Evolutionary conservation across 2,329 filamentous ascomycete species (phyloP), one percentile per base, ranked within the genome.

Genomic region (Coniochaeta prunicola): DNA sequence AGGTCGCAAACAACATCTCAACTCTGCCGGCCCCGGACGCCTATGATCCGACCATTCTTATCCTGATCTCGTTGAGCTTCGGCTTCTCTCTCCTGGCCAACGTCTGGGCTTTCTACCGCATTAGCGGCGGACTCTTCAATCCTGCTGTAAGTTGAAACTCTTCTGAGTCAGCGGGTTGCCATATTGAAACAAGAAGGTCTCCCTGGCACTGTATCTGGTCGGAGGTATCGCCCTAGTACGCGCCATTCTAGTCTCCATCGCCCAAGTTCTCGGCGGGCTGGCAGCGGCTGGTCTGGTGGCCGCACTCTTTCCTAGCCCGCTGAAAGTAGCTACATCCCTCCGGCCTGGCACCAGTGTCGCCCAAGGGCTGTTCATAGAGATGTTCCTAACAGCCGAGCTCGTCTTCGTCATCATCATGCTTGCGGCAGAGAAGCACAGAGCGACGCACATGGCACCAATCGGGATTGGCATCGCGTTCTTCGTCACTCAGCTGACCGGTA

Each of bases 401-500:
- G 77, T 86, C 12, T 79, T 86, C 59, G 79, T 83, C 7, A 79
- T 86, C 59, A 78, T 85, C 67, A 88, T 88, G 83, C 74, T 88
- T 34, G 85, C 85, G 0, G 80, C 77, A 3, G 85, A 88, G 66
- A 89, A 89, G 70, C 85, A 88, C 65, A 82, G 82, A 62, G 82
- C 80, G 5, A 89, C 86, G 0, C 89, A 80, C 65, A 71, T 89
- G 3, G 87, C 86, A 0, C 87, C 87, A 0, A 71, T 90, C 0
- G 86, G 83, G 0, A 88, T 90, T 62, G 87, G 87, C 0, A 70
- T 89, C 1, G 73, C 85, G 0, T 75, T 90, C 19, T 89, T 90
- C 65, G 76, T 89, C 28, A 69, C 70, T 0, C 62, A 74, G 64
- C 63, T 75, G 30, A 64, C 70, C 12, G 75, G 74, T 73, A 60